A percentile compares a stretch with the other conserved stretches of the same genome.
phyloP scores from a whole-genome alignment of 352 stramenopile species.

The Phytophthora capsici region DNA sequence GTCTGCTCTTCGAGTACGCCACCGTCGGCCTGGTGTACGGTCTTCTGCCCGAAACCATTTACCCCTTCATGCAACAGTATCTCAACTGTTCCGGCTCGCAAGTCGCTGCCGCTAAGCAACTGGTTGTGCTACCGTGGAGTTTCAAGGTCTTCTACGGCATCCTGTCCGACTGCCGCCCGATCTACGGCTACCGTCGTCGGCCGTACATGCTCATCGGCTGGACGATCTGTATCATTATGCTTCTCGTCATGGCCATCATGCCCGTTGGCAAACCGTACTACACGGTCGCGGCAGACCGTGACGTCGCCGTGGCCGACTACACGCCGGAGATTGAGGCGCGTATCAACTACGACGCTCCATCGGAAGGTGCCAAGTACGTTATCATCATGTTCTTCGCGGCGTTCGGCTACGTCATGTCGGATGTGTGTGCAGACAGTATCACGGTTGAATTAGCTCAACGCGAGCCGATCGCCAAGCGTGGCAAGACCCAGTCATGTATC shows the following conservation, averaged over 20 bases:
- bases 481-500: slow-evolving; percentile 53
- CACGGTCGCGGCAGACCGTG: slow-evolving; percentile 16
- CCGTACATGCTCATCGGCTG: slow-evolving; percentile 68
- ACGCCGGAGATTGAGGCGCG: slow-evolving; percentile 26
- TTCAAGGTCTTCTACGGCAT: slow-evolving; percentile 48
- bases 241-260: slow-evolving; percentile 50
- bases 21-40: slow-evolving; percentile 49
- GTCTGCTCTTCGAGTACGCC: slow-evolving; percentile 50
- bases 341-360: slow-evolving; percentile 45
- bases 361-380: slow-evolving; percentile 37
- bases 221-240: slow-evolving; percentile 49
- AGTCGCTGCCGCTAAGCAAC: slow-evolving; percentile 42
- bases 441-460: slow-evolving; percentile 59
- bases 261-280: slow-evolving; percentile 59
- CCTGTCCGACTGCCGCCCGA: slow-evolving; percentile 40
- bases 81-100: slow-evolving; percentile 52
- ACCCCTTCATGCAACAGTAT: slow-evolving; percentile 56
- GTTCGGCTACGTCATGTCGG: slow-evolving; percentile 32
- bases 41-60: slow-evolving; percentile 48
- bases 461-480: slow-evolving; percentile 50
- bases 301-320: slow-evolving; percentile 32
- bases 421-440: slow-evolving; percentile 43
- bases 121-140: slow-evolving; percentile 57
- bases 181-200: slow-evolving; percentile 61
- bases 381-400: slow-evolving; percentile 36